A percentile compares a stretch with the other conserved stretches of the same genome.
These are phyloP conservation scores for Malassezia yamatoensis DNA, from an alignment of 1,284 basidiomycete genomes.

Conservation along the genomic window DNA sequence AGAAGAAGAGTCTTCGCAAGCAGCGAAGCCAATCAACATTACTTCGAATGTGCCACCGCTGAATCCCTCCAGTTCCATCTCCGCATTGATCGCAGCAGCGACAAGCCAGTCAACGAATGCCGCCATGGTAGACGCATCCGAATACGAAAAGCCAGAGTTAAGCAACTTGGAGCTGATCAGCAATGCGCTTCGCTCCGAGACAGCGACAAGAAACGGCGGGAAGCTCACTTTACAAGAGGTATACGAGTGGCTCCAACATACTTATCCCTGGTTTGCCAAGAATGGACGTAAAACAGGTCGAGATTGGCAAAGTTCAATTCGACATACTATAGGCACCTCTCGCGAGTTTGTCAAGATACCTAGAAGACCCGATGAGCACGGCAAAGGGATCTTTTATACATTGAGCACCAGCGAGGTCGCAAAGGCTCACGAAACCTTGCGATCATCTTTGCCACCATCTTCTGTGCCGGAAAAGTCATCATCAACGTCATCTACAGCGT, in stretches of 20 bases:
- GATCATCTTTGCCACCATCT: not conserved
- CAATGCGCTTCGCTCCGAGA: slow-evolving; percentile 32
- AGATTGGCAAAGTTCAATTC: slow-evolving; percentile 44
- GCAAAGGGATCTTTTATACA: slow-evolving; percentile 45
- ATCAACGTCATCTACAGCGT: not conserved
- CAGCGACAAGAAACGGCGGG: slow-evolving; percentile 54
- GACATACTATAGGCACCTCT: slow-evolving; percentile 39
- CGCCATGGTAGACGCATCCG: slow-evolving; percentile 9
- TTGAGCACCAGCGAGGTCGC: slow-evolving; percentile 26
- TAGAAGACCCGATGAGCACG: slow-evolving; percentile 34
- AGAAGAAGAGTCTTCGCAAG: not conserved
- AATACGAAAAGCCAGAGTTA: slow-evolving; percentile 37
- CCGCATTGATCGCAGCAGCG: slow-evolving; percentile 10
- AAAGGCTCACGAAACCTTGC: slow-evolving; percentile 5
- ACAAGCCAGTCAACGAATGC: not conserved
- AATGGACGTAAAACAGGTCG: slow-evolving; percentile 36
- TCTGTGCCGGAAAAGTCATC: not conserved
- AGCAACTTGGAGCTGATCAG: slow-evolving; percentile 41
- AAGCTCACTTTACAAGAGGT: slow-evolving; percentile 84
- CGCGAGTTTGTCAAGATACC: slow-evolving; percentile 40
- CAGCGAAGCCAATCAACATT: not conserved
- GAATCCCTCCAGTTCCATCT: not conserved
- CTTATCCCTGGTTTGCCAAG: slow-evolving; percentile 69
- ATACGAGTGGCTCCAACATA: slow-evolving; percentile 77
- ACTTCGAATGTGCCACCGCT: not conserved